phyloP scores from a whole-genome alignment of 768 basidiomycete species.

The Suillus hirtellus region DNA sequence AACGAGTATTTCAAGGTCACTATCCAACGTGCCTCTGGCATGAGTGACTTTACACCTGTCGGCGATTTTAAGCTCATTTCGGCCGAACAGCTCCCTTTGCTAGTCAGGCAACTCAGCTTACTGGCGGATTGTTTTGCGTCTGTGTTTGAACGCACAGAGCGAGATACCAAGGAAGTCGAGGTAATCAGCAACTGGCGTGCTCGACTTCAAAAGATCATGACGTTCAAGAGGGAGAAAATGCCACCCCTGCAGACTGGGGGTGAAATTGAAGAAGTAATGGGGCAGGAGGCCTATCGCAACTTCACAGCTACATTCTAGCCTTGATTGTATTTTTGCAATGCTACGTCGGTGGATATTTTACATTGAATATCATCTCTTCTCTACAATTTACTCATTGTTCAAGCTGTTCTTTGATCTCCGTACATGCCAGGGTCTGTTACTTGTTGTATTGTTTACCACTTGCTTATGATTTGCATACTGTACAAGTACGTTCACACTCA shows the following conservation, averaged over 20 bases:
- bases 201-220: constrained; percentile 76
- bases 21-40: constrained; percentile 83
- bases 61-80: constrained; percentile 95
- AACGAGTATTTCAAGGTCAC: constrained; percentile 96
- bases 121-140: constrained; percentile 90
- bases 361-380: background rate
- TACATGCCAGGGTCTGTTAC: background rate
- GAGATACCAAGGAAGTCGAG: constrained; percentile 70
- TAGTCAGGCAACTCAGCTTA: constrained; percentile 86
- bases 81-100: constrained; percentile 79
- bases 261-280: constrained; percentile 45
- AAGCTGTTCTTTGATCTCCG: background rate
- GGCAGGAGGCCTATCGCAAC: constrained; percentile 54
- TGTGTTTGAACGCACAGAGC: constrained; percentile 73
- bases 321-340: background rate
- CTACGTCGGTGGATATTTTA: background rate
- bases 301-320: constrained; percentile 54
- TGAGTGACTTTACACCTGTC: constrained; percentile 92
- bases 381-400: background rate
- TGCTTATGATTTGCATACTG: background rate
- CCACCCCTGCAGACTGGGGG: constrained; percentile 26
- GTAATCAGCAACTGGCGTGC: constrained; percentile 88
- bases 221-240: constrained; percentile 42
- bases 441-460: background rate
- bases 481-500: constrained; percentile 1